Conservation (phyloP, 2,329 filamentous ascomycete genomes). For the Diaporthe velutina region DNA sequence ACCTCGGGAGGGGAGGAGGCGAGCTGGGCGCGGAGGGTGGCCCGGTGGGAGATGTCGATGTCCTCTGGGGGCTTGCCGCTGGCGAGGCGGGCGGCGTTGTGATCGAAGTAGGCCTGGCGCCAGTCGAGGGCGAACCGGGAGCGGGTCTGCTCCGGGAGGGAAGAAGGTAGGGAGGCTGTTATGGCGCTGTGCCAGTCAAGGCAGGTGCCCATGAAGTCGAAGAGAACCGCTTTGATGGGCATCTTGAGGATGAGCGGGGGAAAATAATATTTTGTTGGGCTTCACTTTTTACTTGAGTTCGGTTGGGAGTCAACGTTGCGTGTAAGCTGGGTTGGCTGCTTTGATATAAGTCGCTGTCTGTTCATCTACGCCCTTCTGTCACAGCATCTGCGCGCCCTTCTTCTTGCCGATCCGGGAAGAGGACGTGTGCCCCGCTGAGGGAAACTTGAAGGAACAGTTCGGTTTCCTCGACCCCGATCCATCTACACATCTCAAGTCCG, state of each 20-base stretch:
- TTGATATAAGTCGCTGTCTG: not conserved
- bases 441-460: accelerated
- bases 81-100: conserved; percentile 54
- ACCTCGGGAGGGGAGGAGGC: conserved; percentile 41
- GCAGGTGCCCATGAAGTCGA: conserved; percentile 71
- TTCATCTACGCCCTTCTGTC: not conserved
- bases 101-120: conserved; percentile 63
- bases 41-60: conserved; percentile 63
- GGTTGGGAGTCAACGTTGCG: not conserved
- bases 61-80: conserved; percentile 56
- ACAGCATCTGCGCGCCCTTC: not conserved
- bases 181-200: conserved; percentile 65
- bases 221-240: conserved; percentile 61
- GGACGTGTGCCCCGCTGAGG: accelerated
- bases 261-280: too few relatives aligned
- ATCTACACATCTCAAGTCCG: not conserved
- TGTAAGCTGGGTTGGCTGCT: not conserved
- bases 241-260: not conserved
- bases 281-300: not conserved
- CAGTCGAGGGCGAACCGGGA: conserved; percentile 62
- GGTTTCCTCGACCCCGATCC: not conserved
- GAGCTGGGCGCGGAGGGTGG: conserved; percentile 55
- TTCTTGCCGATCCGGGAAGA: not conserved
- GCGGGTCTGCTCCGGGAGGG: conserved; percentile 47
- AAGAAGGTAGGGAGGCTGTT: conserved; percentile 50